These are phyloP conservation scores for Mercurialis annua DNA, from an alignment of 345 rosid genomes.

Conservation along the genomic window DNA sequence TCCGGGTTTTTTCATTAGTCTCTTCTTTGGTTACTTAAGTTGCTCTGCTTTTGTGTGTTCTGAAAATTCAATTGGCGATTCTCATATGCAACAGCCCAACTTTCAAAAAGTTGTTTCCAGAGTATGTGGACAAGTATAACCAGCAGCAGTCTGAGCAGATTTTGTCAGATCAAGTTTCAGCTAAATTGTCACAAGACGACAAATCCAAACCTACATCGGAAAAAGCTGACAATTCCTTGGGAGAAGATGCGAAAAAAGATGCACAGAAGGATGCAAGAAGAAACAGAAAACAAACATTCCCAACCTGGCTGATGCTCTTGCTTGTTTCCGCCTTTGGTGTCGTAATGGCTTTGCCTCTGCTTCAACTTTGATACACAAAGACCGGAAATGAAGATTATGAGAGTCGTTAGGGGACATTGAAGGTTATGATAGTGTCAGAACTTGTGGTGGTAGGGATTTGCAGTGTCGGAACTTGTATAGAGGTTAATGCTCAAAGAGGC, in stretches of 20 bases:
- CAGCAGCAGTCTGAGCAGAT: conserved; percentile 61
- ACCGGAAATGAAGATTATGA: conserved; percentile 11
- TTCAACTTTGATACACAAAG: conserved; percentile 57
- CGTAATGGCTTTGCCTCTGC: conserved; percentile 95
- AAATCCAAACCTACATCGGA: conserved; percentile 26
- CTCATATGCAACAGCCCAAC: conserved; percentile 54
- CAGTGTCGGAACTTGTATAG: conserved; percentile 32
- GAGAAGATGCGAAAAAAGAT: conserved; percentile 36
- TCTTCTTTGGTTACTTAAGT: neutral
- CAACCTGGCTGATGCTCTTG: conserved; percentile 82
- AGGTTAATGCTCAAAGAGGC: conserved; percentile 16
- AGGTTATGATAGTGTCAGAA: conserved; percentile 7
- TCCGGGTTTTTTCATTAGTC: neutral
- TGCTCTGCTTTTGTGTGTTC: neutral
- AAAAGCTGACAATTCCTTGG: conserved; percentile 31
- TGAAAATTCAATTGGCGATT: neutral
- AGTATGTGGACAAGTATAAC: conserved; percentile 74
- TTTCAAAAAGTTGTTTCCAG: conserved; percentile 89
- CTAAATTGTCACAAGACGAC: conserved; percentile 43
- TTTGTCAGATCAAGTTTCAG: conserved; percentile 34
- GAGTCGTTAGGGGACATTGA: conserved; percentile 24
- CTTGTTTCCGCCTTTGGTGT: conserved; percentile 83
- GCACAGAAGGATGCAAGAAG: conserved; percentile 29
- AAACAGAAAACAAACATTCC: conserved; percentile 62
- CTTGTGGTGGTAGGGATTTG: conserved; percentile 14